Evolutionary conservation across 345 rosid genomes (phyloP).

Genomic region (Eucalyptus paniculata): DNA sequence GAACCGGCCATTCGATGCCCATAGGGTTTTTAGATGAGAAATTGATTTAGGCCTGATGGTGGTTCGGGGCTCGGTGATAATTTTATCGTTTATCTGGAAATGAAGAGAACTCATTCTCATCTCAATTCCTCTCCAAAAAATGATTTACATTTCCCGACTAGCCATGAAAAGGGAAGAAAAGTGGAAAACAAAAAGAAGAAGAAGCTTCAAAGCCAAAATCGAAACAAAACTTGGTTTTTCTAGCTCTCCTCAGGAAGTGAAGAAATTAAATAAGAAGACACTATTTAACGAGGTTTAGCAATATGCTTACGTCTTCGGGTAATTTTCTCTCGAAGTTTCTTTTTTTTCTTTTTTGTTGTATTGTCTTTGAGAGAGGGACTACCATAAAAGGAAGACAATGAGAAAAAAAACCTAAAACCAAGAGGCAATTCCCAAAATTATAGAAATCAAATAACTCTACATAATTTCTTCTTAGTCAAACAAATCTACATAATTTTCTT

Average conservation of each 20-base stretch:
- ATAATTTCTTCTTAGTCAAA: too few species aligned
- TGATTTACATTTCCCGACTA: background rate
- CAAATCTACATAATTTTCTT: too few species aligned
- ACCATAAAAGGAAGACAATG: background rate
- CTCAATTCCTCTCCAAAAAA: background rate
- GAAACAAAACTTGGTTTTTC: background rate
- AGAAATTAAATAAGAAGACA: too few species aligned
- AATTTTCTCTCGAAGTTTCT: too few species aligned
- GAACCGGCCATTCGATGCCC: background rate
- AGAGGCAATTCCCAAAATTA: background rate
- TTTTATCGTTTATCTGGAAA: background rate
- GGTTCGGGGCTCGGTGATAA: background rate
- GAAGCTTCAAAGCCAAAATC: background rate
- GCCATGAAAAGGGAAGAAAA: background rate
- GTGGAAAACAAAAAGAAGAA: background rate
- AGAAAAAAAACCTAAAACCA: background rate
- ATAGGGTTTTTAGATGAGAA: background rate
- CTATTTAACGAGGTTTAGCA: too few species aligned
- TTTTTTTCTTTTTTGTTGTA: background rate
- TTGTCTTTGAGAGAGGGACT: background rate
- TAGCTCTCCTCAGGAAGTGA: background rate
- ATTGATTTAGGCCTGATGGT: background rate
- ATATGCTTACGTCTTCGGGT: fast-evolving
- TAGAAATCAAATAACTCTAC: too few species aligned
- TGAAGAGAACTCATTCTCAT: background rate